Base-by-base conservation (phyloP, 306 rosid species). In the Elaeagnus macrophylla region DNA sequence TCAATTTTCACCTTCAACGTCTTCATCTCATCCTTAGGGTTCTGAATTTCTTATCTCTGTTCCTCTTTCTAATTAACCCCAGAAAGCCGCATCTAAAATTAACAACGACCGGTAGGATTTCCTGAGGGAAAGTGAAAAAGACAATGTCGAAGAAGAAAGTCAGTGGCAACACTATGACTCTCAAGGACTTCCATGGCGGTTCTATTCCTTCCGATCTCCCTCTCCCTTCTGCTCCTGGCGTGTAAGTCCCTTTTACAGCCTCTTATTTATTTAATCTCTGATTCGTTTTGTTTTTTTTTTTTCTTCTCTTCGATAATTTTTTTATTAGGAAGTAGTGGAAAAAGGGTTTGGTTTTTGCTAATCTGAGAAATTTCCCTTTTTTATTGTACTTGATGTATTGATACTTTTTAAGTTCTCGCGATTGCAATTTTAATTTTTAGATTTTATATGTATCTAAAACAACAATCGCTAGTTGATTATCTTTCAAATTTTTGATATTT, bases 151-250 rank as follows among this genome's bases (percentile, higher is more conserved):
- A 87, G 96, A 93, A 93, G 96, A 93, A 84, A 59, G 83, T 37
- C 16, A 79, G 79, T 67, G 96, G 96, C 39, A 87, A 76, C 58
- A 87, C 99, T 54, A 93, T 93, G 99, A 93, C 95, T 47, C 93
- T 93, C 45, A 93, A 84, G 75, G 99, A 93, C 70, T 93, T 93
- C 65, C 99, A 93, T 65, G 99, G 99, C 54, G 96, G 96, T 25
- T 87, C 95, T 39, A 93, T 93, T 13, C 99, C 99, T 37, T 74
- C 88, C 62, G 94, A 93, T 84, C 95, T 93, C 60, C 84, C 94
- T 73, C 95, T 93, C 57, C 99, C 96, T 56, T 87, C 99, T 35
- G 99, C 99, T 60, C 95, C 96, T 5, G 96, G 96, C 69, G 82
- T 84, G 99, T 93, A 75, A 79, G 95, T 69, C 65, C 77, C 66